phyloP scores from a whole-genome alignment of 352 stramenopile species.

The Globisporangium abappressorium region DNA sequence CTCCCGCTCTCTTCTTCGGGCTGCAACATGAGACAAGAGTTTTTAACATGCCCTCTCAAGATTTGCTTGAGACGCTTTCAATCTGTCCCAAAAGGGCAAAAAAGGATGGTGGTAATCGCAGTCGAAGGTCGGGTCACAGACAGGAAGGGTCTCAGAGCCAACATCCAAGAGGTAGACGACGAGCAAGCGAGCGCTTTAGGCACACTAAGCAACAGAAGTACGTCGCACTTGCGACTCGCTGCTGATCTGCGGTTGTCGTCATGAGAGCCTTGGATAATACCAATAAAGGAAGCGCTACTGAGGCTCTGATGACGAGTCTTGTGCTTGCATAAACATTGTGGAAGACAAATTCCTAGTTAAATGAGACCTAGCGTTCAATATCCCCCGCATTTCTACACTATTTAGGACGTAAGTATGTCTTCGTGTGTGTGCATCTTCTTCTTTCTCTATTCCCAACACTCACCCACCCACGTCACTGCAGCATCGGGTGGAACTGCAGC shows the following conservation, averaged over 20 bases:
- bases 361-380: neutral
- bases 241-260: too few relatives aligned
- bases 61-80: neutral
- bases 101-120: too few relatives aligned
- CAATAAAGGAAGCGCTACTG: neutral
- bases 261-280: neutral
- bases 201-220: too few relatives aligned
- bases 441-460: neutral
- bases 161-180: too few relatives aligned
- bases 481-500: constrained; percentile 48
- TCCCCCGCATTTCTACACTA: neutral
- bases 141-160: too few relatives aligned
- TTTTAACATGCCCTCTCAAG: neutral
- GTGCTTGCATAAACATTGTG: neutral
- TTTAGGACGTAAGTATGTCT: too few relatives aligned
- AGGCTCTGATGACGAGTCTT: neutral
- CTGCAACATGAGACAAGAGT: neutral
- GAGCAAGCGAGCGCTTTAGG: too few relatives aligned
- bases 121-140: too few relatives aligned
- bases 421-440: neutral
- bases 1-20: neutral
- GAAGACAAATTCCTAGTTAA: neutral
- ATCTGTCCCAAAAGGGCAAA: neutral
- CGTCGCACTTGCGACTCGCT: too few relatives aligned
- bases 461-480: constrained; percentile 20